These are phyloP conservation scores for Aspergillus ochraceus DNA, from an alignment of 2,329 filamentous ascomycete genomes.

Conservation along the genomic window DNA sequence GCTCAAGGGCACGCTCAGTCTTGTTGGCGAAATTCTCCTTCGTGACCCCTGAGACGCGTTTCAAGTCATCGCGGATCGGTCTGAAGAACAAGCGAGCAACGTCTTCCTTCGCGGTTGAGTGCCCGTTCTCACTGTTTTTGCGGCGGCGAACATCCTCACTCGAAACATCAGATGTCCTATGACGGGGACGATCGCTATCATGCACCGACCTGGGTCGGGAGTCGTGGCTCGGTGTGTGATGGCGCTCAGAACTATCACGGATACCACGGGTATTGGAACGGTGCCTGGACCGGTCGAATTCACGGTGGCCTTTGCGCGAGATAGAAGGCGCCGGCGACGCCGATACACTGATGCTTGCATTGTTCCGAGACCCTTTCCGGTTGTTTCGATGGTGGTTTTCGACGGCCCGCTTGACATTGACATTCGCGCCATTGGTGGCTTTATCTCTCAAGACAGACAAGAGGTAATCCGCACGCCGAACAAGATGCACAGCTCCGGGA, in stretches of 20 bases:
- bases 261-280: constrained; percentile 42
- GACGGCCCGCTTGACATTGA: constrained; percentile 72
- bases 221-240: constrained; percentile 43
- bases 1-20: constrained; percentile 42
- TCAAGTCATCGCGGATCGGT: constrained; percentile 46
- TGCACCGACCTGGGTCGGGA: constrained; percentile 37
- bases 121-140: constrained; percentile 39
- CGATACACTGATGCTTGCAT: constrained; percentile 41
- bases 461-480: constrained; percentile 90
- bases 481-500: constrained; percentile 94
- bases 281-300: constrained; percentile 42
- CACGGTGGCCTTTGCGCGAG: constrained; percentile 43
- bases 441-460: constrained; percentile 93
- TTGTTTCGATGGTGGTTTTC: constrained; percentile 96
- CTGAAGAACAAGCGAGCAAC: constrained; percentile 48
- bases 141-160: constrained; percentile 38
- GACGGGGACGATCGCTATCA: constrained; percentile 33
- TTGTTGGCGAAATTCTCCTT: constrained; percentile 48
- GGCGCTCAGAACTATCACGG: constrained; percentile 45
- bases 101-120: constrained; percentile 32
- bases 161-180: constrained; percentile 33
- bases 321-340: constrained; percentile 47
- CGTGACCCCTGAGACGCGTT: constrained; percentile 46
- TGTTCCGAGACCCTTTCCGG: constrained; percentile 62
- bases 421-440: constrained; percentile 62